A percentile compares a stretch with the other conserved stretches of the same genome.
Evolutionary conservation across 495 filamentous ascomycete species (phyloP).

Genomic region (Jackrogersella minutella): DNA sequence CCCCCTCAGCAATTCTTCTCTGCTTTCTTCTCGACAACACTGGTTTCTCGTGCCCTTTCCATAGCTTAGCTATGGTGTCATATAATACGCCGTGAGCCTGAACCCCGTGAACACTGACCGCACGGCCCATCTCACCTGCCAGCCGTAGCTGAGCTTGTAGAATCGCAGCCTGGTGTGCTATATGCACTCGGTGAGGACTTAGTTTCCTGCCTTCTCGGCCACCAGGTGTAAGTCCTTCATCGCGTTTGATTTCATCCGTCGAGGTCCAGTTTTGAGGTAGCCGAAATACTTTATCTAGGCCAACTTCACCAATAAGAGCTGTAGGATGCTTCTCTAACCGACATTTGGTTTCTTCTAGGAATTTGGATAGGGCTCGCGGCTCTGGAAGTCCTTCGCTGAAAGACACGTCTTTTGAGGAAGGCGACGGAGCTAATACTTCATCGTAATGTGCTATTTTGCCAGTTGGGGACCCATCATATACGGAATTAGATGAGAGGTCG

Average conservation of each 20-base stretch:
- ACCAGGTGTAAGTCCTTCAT: constrained; percentile 72
- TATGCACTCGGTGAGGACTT: constrained; percentile 75
- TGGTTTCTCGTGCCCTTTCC: constrained; percentile 82
- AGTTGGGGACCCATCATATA: constrained; percentile 46
- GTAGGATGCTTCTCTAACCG: constrained; percentile 69
- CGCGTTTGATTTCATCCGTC: constrained; percentile 45
- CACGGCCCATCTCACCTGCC: constrained; percentile 79
- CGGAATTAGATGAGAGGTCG: constrained; percentile 54
- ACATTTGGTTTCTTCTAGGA: constrained; percentile 69
- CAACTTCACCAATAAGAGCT: constrained; percentile 87
- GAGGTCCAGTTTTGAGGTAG: constrained; percentile 71
- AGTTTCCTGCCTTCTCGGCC: constrained; percentile 81
- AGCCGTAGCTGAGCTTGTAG: constrained; percentile 84
- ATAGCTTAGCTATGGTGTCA: constrained; percentile 75
- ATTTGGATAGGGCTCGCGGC: constrained; percentile 71
- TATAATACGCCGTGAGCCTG: constrained; percentile 86
- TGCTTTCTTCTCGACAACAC: constrained; percentile 70
- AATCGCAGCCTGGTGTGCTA: constrained; percentile 79
- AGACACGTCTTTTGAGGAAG: constrained; percentile 56
- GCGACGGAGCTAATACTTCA: constrained; percentile 67
- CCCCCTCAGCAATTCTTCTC: constrained; percentile 51
- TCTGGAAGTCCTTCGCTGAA: constrained; percentile 75
- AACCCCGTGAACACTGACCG: constrained; percentile 91
- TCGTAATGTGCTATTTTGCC: constrained; percentile 77
- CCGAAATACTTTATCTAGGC: constrained; percentile 85